Conservation (phyloP, 306 rosid genomes). For the Trifolium repens region DNA sequence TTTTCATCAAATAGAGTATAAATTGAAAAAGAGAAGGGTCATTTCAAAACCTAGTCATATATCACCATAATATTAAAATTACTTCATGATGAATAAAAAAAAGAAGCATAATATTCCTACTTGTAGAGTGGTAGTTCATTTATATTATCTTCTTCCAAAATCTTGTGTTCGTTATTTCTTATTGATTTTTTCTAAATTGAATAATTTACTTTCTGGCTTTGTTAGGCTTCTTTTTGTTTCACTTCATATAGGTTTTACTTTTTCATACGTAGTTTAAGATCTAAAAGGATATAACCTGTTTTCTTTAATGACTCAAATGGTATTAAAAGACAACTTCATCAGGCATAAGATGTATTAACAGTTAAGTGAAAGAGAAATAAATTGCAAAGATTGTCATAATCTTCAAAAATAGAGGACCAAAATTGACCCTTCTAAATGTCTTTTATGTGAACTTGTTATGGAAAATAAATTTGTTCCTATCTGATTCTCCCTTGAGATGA, state of each 20-base stretch:
- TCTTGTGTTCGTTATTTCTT: constrained; percentile 35
- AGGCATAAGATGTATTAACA: too few species aligned
- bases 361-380: too few species aligned
- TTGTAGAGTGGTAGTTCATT: background rate
- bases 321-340: too few species aligned
- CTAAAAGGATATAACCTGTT: background rate
- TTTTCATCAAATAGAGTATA: background rate
- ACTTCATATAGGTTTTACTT: background rate
- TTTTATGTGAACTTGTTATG: too few species aligned
- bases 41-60: background rate
- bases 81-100: too few species aligned
- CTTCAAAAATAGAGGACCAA: too few species aligned
- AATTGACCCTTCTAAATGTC: too few species aligned
- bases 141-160: constrained; percentile 22
- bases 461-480: too few species aligned
- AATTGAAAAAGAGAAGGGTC: background rate
- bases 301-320: too few species aligned
- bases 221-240: constrained; percentile 16
- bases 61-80: background rate
- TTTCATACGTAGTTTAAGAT: background rate
- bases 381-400: too few species aligned
- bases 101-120: constrained; percentile 5
- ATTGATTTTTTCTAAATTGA: constrained; percentile 4
- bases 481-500: too few species aligned
- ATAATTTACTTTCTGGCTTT: constrained; percentile 36